Base-by-base conservation (phyloP, 169 alveolate genomes). In the Eimeria necatrix region DNA sequence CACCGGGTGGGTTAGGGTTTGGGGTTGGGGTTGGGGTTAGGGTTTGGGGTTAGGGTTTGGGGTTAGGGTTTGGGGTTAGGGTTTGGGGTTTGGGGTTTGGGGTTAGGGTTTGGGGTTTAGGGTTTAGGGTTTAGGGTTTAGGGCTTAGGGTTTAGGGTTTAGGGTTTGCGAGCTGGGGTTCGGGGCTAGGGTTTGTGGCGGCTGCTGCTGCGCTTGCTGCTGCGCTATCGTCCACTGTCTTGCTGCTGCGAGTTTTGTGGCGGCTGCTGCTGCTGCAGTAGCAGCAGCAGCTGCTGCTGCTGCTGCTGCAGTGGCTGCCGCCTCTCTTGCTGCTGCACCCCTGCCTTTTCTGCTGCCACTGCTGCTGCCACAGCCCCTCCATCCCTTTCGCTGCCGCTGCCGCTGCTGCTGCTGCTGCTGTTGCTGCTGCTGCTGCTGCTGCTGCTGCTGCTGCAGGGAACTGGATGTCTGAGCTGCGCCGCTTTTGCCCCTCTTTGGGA, bases 381-480 rank as follows among this genome's bases (percentile, higher is more conserved):
- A 10, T 56, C 1, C 1, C 68, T 56, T 10, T 18, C n/a, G 41
- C 41, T 32, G 41, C 41, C 41, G 41, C 41, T 32, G 41, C 41
- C 2, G 41, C 41, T 32, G 41, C 41, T 32, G 41, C 41, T 32
- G 41, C 41, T 2, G 41, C 41, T 32, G 41, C 41, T 32, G 41
- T 2, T 32, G 41, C 41, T 32, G 41, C 2, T 2, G 41, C 41
- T 32, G 41, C 91, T 59, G 41, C n/a, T 49, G 49, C 76, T 59
- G 71, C 74, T 32, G 41, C 51, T 83, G 49, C 53, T 16, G 7
- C n/a, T 10, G 94, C 98, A 41, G 99, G 99, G 81, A 98, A 99
- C 96, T 99, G 99, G 99, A 97, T 98, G 93, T 96, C 98, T 74
- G 99, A 99, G 93, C 96, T 97, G 59, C 99, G 98, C 64, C 96